Evolutionary conservation across 768 basidiomycete genomes (phyloP).

Genomic region (Lentinula raphanica): DNA sequence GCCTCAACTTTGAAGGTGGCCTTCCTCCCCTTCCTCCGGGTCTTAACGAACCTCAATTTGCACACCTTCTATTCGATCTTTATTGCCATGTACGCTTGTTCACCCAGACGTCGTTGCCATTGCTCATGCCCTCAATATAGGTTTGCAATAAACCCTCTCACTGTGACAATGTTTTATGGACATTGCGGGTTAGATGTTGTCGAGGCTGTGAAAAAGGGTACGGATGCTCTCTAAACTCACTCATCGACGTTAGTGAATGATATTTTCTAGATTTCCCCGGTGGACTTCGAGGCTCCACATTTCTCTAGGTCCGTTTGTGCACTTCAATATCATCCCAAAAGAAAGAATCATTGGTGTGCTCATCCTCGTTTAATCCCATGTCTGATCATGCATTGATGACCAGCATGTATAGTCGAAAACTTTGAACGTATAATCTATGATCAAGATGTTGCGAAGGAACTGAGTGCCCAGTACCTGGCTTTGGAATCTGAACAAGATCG

Average conservation of each 20-base stretch:
- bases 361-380: no score
- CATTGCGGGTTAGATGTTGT: constrained; percentile 1
- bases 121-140: neutral
- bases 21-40: constrained; percentile 44
- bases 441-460: neutral
- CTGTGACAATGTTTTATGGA: constrained; percentile 25
- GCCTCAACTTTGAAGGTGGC: constrained; percentile 33
- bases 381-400: neutral
- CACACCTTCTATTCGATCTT: constrained; percentile 45
- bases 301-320: no score
- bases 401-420: neutral
- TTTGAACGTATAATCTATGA: neutral
- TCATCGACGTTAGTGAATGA: no score
- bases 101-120: constrained; percentile 19
- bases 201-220: neutral
- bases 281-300: no score
- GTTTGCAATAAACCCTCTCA: constrained; percentile 16
- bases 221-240: no score
- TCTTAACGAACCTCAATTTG: constrained; percentile 47
- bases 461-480: neutral
- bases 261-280: no score
- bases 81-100: constrained; percentile 50
- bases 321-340: no score
- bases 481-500: neutral
- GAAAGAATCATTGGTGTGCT: no score